Conservation (phyloP, 495 filamentous ascomycete genomes). For the Aspergillus sclerotiicarbonarius region DNA sequence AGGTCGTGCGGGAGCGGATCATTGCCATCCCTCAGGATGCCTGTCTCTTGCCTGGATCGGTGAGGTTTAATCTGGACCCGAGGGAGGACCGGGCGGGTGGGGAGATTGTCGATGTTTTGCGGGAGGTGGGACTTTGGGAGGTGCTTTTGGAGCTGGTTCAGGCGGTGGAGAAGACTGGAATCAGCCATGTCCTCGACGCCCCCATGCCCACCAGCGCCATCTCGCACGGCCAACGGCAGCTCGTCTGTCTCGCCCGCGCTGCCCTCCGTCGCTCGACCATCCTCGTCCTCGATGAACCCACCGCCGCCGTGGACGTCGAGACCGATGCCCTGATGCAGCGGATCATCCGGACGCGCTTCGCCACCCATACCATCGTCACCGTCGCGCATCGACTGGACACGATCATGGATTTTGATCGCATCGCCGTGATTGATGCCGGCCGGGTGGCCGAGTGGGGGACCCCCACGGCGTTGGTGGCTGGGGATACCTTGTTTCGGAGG, state of each 20-base stretch:
- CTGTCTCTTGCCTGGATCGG: constrained; percentile 48
- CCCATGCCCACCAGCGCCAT: constrained; percentile 67
- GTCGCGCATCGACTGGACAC: constrained; percentile 75
- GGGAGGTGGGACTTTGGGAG: too few species aligned
- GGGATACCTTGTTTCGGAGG: too few species aligned
- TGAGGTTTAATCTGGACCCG: constrained; percentile 53
- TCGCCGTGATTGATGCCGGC: constrained; percentile 68
- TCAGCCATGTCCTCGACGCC: too few species aligned
- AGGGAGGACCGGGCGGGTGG: constrained; percentile 63
- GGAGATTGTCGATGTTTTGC: constrained; percentile 55
- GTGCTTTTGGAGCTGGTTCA: constrained; percentile 19
- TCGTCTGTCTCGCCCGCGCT: constrained; percentile 40
- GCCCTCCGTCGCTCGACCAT: constrained; percentile 67
- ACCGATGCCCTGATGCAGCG: constrained; percentile 71
- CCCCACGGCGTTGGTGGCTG: too few species aligned
- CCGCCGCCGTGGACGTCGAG: constrained; percentile 69
- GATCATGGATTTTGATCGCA: constrained; percentile 70
- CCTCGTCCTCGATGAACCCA: constrained; percentile 74
- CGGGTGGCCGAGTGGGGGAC: constrained; percentile 60
- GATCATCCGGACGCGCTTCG: constrained; percentile 66
- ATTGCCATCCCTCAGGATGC: constrained; percentile 55
- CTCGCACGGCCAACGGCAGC: constrained; percentile 73
- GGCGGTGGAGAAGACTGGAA: too few species aligned
- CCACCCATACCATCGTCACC: constrained; percentile 59
- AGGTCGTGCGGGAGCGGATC: constrained; percentile 41